phyloP scores from a whole-genome alignment of 192 early-diverging fungal genomes.

The Pilaira anomala region DNA sequence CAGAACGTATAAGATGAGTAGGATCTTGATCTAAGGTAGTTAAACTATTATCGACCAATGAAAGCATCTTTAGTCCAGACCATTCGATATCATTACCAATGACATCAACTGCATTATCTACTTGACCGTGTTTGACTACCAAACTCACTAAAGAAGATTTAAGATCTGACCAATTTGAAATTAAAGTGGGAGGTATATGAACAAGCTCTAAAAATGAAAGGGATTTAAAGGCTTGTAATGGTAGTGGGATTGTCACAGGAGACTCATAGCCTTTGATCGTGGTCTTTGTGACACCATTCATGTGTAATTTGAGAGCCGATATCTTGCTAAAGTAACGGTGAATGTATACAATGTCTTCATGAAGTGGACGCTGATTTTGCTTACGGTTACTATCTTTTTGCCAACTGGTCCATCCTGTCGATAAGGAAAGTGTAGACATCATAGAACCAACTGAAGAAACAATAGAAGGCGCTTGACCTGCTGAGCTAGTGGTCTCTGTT shows the following conservation, averaged over 20 bases:
- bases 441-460: slow-evolving; percentile 38
- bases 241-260: slow-evolving; percentile 28
- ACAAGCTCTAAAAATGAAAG: slow-evolving; percentile 49
- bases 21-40: slow-evolving; percentile 44
- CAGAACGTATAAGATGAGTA: slow-evolving; percentile 31
- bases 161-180: slow-evolving; percentile 49
- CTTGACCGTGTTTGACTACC: slow-evolving; percentile 36
- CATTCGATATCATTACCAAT: slow-evolving; percentile 27
- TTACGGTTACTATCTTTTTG: slow-evolving; percentile 18
- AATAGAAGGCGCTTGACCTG: slow-evolving; percentile 44
- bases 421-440: slow-evolving; percentile 31
- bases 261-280: slow-evolving; percentile 31
- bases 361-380: slow-evolving; percentile 26
- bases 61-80: slow-evolving; percentile 40
- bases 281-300: slow-evolving; percentile 25
- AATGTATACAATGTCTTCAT: slow-evolving; percentile 49
- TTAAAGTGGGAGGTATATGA: slow-evolving; percentile 41
- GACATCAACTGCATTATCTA: slow-evolving; percentile 49
- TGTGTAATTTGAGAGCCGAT: slow-evolving; percentile 40
- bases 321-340: slow-evolving; percentile 45
- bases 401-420: slow-evolving; percentile 36
- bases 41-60: slow-evolving; percentile 49
- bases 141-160: slow-evolving; percentile 40
- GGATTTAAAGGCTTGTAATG: slow-evolving; percentile 38
- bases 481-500: slow-evolving; percentile 36